phyloP scores from a whole-genome alignment of 768 basidiomycete species.

The Tylopilus subfusipes region DNA sequence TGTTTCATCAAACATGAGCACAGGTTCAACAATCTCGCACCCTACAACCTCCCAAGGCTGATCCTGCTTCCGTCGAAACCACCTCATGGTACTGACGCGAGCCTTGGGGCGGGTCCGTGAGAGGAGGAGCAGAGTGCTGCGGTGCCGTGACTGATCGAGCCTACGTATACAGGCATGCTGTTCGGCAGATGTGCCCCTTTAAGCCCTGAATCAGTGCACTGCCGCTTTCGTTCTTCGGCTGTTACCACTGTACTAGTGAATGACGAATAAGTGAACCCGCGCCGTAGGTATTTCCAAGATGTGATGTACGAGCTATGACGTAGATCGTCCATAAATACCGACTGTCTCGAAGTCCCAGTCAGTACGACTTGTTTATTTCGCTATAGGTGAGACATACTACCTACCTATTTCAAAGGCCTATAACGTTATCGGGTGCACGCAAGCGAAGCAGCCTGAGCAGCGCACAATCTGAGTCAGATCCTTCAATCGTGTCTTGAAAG shows the following conservation, averaged over 20 bases:
- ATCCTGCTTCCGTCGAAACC: constrained; percentile 51
- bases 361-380: not conserved
- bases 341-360: not conserved
- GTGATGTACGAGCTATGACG: not conserved
- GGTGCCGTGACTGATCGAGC: constrained; percentile 17
- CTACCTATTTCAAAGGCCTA: not conserved
- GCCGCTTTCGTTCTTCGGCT: constrained; percentile 17
- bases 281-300: not conserved
- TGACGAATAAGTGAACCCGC: not conserved
- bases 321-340: not conserved
- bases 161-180: constrained; percentile 11
- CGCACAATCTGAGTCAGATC: not conserved
- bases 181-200: constrained; percentile 11
- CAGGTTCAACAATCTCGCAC: constrained; percentile 58
- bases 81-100: constrained; percentile 27
- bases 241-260: not conserved
- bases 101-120: constrained; percentile 17
- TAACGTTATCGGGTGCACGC: constrained; percentile 1
- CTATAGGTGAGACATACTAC: not conserved
- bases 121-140: constrained; percentile 11
- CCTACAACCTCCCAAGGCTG: constrained; percentile 78
- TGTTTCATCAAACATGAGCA: constrained; percentile 57
- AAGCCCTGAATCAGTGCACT: constrained; percentile 14
- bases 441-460: not conserved
- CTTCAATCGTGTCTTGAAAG: not conserved